A percentile compares a stretch with the other conserved stretches of the same genome.
Evolutionary conservation across 2,329 filamentous ascomycete genomes (phyloP).

Genomic region (Passalora sequoiae): DNA sequence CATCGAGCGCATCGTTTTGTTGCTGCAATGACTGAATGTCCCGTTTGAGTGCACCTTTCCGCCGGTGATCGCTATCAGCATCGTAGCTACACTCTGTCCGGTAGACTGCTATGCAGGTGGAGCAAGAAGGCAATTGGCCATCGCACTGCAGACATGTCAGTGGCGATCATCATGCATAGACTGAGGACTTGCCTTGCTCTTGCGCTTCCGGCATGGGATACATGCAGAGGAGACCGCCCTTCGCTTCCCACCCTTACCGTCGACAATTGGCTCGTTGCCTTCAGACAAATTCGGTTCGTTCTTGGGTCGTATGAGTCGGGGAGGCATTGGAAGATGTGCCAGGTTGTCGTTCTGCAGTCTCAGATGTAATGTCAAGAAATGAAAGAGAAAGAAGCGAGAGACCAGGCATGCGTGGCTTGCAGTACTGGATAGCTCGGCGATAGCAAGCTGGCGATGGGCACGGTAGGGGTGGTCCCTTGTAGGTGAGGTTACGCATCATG

Average conservation of each 20-base stretch:
- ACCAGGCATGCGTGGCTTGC: conserved; percentile 12
- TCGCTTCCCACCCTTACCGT: conserved; percentile 32
- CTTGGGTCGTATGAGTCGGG: conserved; percentile 31
- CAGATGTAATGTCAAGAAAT: conserved; percentile 5
- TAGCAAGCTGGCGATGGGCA: conserved; percentile 4
- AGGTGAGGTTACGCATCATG: conserved; percentile 5
- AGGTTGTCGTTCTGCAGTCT: conserved; percentile 6
- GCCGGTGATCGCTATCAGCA: conserved; percentile 44
- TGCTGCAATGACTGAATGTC: conserved; percentile 38
- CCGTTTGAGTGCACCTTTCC: conserved; percentile 40
- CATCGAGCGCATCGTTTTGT: conserved; percentile 34
- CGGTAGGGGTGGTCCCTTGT: conserved; percentile 7
- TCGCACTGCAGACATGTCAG: conserved; percentile 41
- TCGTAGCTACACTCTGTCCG: conserved; percentile 49
- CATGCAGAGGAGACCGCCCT: conserved; percentile 41
- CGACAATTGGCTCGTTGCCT: conserved; percentile 20
- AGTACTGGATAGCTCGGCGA: conserved; percentile 18
- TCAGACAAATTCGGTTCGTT: conserved; percentile 26
- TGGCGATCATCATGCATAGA: background rate
- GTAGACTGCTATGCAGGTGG: conserved; percentile 49
- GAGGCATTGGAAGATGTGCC: conserved; percentile 26
- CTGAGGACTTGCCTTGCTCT: conserved; percentile 41
- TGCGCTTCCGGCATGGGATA: conserved; percentile 48
- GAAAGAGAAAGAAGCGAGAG: conserved; percentile 4
- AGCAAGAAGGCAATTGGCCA: conserved; percentile 45